These are phyloP conservation scores for Acacia melanoxylon DNA, from an alignment of 306 rosid species.

Conservation along the genomic window DNA sequence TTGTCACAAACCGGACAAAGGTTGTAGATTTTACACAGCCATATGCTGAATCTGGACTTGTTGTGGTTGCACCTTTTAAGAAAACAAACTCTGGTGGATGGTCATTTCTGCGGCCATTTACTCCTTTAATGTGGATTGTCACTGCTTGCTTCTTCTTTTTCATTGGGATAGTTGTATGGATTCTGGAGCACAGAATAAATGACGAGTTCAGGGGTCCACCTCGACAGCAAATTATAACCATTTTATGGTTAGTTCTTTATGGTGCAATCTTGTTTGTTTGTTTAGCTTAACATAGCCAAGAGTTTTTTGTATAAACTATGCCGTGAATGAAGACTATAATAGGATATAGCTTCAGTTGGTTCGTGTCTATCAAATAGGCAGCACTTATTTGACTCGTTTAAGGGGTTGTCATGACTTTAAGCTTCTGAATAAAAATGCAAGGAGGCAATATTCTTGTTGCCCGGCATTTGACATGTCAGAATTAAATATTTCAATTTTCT, in stretches of 20 bases:
- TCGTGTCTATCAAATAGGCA: not conserved
- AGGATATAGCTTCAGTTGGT: not conserved
- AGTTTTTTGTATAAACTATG: not conserved
- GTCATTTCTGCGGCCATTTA: conserved; percentile 90
- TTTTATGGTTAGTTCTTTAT: conserved; percentile 79
- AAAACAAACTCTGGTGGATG: conserved; percentile 78
- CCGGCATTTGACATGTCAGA: conserved; percentile 4
- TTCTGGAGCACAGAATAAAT: conserved; percentile 86
- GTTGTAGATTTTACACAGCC: conserved; percentile 91
- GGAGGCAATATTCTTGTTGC: conserved; percentile 11
- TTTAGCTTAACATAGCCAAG: not conserved
- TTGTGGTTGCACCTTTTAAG: conserved; percentile 83
- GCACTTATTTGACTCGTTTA: conserved; percentile 14
- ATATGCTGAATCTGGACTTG: conserved; percentile 86
- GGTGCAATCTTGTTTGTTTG: conserved; percentile 1
- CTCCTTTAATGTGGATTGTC: conserved; percentile 76
- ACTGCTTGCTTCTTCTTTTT: conserved; percentile 71
- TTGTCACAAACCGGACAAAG: conserved; percentile 85
- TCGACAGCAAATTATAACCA: conserved; percentile 69
- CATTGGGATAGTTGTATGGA: conserved; percentile 86
- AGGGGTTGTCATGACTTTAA: conserved; percentile 28
- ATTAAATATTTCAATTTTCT: conserved; percentile 7
- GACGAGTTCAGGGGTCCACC: conserved; percentile 97
- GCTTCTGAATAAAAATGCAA: conserved; percentile 17
- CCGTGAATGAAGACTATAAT: not conserved